Evolutionary conservation across 1,284 basidiomycete genomes (phyloP), one percentile per base, ranked within the genome.

Genomic region (Chiua sp.): DNA sequence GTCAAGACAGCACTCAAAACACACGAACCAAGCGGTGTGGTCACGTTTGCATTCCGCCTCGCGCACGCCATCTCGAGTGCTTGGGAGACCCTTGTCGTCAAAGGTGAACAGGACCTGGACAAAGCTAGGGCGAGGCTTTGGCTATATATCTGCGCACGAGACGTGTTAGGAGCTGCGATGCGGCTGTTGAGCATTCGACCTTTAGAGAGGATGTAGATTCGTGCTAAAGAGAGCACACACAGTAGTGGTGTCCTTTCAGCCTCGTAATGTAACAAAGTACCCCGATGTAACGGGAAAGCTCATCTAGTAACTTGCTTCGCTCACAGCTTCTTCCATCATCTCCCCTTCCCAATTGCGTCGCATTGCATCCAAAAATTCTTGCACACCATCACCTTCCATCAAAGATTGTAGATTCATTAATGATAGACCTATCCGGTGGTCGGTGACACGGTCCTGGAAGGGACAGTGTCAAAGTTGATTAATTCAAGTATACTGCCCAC

Each of bases 21-120:
- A 47, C 90, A 92, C 65, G 96, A 99, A 78, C 95, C 98, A 6
- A 93, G 92, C 65, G 93, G 92, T 1, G 87, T 99, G 22, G 96
- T 92, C 52, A 92, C 90, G 11, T 93, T 87, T 68, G 85, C 85
- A 50, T 92, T 93, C 78, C 82, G 85, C 62, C 80, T 95, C 26
- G 85, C 86, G 53, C 93, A 96, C 68, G 88, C 90, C 6, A 94
- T 97, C 69, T 90, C 87, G 66, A 90, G 87, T 62, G 94, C 94
- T 46, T 97, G 94, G 94, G 94, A 96, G 78, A 86, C 85, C 10
- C 82, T 94, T 5, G 85, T 92, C 51, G 95, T 98, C 47, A 90
- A 92, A 71, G 90, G 92, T 6, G 91, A 94, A 74, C 82, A 86
- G 65, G 84, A 94, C 64, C 75, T 86, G 7, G 91, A 91, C 62